Evolutionary conservation across 2,329 filamentous ascomycete species (phyloP).

Genomic region (Beauveria pseudobassiana): DNA sequence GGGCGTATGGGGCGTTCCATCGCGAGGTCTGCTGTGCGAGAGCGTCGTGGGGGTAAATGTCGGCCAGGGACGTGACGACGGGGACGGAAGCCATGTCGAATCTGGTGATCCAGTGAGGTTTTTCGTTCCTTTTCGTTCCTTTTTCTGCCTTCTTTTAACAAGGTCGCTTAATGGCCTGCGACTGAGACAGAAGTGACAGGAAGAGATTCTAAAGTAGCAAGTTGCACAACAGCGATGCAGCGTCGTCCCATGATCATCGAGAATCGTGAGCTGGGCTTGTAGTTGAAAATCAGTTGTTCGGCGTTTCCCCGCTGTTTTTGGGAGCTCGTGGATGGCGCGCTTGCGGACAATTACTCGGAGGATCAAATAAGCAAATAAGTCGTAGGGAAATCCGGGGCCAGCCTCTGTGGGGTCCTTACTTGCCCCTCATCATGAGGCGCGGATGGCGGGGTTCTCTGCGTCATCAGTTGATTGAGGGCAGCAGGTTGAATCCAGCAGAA

Average conservation of each 20-base stretch:
- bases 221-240: neutral
- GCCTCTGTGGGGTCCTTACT: neutral
- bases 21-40: constrained; percentile 59
- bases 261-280: neutral
- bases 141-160: neutral
- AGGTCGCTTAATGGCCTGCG: no score
- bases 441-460: neutral
- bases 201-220: no score
- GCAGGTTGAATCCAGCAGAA: neutral
- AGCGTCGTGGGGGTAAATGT: constrained; percentile 76
- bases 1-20: constrained; percentile 66
- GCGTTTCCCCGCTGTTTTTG: constrained; percentile 4
- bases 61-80: constrained; percentile 63
- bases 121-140: neutral
- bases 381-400: neutral
- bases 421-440: neutral
- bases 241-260: neutral
- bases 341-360: constrained; percentile 12
- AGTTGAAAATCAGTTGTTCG: neutral
- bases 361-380: neutral
- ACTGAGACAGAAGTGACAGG: no score
- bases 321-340: constrained; percentile 1
- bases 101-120: no score
- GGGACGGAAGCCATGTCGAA: constrained; percentile 46
- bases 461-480: neutral